Base-by-base conservation (phyloP, 1,284 basidiomycete species). In the Moniliophthora roreri region DNA sequence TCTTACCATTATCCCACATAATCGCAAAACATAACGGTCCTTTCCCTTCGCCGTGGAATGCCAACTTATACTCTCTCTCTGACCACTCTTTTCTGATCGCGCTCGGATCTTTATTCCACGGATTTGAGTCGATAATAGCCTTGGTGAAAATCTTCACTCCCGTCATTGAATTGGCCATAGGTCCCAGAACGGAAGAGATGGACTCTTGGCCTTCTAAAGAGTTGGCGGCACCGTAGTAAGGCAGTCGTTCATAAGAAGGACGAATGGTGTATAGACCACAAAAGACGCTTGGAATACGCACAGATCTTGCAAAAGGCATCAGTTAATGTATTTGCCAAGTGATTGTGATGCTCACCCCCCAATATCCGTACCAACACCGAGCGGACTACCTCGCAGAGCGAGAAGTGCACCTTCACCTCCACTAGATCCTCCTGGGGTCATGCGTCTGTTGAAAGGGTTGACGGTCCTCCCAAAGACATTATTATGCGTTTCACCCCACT, bases 131-230 rank as follows among this genome's bases (percentile, higher is more conserved):
- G 9, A 83, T 63, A 2, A 89, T 76, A 0, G 75, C 74, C 63
- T 85, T 79, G 59, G 81, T 78, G 70, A 91, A 91, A 1, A 74
- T 60, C 62, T 84, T 84, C 38, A 91, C 63, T 1, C 80, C 85
- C 4, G 66, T 73, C 13, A 92, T 58, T 15, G 77, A 80, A 23
- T 72, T 73, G 2, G 83, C 74, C 55, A 92, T 75, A 1, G 91
- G 91, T 0, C 91, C 91, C 1, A 91, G 75, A 42, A 91, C 87
- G 1, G 87, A 89, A 1, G 75, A 71, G 23, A 91, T 69, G 5
- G 85, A 82, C 54, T 89, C 87, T 66, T 88, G 85, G 9, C 89
- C 89, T 54, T 84, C 79, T 39, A 87, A 62, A 2, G 84, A 80
- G 56, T 85, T 87, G 4, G 74, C 68, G 0, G 80, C 76, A 9